phyloP scores from a whole-genome alignment of 78 protist genomes.

The Pigoraptor vietnamica region DNA sequence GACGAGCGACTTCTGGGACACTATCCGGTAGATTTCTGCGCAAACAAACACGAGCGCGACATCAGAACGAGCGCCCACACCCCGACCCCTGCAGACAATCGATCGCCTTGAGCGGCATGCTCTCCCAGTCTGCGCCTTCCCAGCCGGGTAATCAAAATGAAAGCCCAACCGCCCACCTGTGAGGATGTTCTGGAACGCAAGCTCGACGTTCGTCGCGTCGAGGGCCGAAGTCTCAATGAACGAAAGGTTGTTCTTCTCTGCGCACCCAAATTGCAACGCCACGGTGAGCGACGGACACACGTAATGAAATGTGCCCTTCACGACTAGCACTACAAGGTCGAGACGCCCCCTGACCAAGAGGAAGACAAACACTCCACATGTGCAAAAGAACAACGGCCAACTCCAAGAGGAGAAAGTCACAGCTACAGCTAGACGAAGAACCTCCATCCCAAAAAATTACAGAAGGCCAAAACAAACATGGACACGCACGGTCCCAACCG shows the following conservation, averaged over 20 bases:
- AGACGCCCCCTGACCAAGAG: no score
- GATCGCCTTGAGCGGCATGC: no score
- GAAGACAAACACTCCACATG: not conserved
- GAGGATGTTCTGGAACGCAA: constrained; percentile 57
- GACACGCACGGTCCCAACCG: not conserved
- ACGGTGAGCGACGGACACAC: not conserved
- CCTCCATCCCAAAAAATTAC: not conserved
- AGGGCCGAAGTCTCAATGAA: constrained; percentile 76
- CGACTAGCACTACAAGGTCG: no score
- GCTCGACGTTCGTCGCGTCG: constrained; percentile 67
- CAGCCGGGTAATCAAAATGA: no score
- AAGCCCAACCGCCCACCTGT: not conserved
- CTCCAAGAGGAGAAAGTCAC: not conserved
- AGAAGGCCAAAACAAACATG: not conserved
- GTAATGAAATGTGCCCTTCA: no score
- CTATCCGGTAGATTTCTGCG: not conserved
- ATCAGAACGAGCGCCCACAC: not conserved
- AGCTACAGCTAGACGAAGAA: not conserved
- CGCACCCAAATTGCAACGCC: not conserved
- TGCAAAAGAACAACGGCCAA: not conserved
- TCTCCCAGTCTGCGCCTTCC: no score
- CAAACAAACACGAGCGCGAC: not conserved
- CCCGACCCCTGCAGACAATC: no score
- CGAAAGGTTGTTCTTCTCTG: constrained; percentile 31
- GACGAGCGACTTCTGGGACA: not conserved